phyloP scores from a whole-genome alignment of 176 grass and related monocot species.

The Coix lacrymajobi region DNA sequence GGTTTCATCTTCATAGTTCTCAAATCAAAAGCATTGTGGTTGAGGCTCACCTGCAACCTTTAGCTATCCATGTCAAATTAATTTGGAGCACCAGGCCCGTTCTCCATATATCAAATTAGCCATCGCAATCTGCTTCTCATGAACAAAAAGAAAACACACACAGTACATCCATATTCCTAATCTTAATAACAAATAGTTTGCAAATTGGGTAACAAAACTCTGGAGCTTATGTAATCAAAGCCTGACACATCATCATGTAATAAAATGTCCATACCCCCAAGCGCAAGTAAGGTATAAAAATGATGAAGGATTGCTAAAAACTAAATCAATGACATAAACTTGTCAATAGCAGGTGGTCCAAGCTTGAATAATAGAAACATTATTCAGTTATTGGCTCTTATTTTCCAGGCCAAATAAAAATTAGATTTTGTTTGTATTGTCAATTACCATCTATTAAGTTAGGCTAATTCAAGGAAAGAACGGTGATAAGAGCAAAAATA shows the following conservation, averaged over 20 bases:
- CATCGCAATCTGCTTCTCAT: background rate
- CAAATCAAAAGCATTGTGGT: background rate
- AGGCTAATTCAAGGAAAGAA: background rate
- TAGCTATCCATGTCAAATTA: background rate
- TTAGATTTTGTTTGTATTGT: background rate
- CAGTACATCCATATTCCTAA: background rate
- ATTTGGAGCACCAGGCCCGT: background rate
- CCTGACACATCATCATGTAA: background rate
- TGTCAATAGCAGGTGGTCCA: background rate
- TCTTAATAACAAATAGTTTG: background rate
- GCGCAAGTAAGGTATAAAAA: background rate
- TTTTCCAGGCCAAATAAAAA: background rate
- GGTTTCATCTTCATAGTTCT: background rate
- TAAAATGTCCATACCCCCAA: background rate
- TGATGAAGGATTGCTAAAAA: background rate
- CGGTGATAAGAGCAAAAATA: background rate
- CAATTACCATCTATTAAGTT: background rate
- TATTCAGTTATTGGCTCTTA: background rate
- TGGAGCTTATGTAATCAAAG: background rate
- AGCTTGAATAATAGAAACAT: background rate
- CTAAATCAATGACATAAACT: background rate
- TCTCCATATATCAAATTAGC: background rate
- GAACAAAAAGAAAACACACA: background rate
- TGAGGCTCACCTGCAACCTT: background rate
- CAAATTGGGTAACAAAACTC: slow-evolving; percentile 1